These are phyloP conservation scores for Lenzites betulinus DNA, from an alignment of 768 basidiomycete genomes.

Conservation along the genomic window DNA sequence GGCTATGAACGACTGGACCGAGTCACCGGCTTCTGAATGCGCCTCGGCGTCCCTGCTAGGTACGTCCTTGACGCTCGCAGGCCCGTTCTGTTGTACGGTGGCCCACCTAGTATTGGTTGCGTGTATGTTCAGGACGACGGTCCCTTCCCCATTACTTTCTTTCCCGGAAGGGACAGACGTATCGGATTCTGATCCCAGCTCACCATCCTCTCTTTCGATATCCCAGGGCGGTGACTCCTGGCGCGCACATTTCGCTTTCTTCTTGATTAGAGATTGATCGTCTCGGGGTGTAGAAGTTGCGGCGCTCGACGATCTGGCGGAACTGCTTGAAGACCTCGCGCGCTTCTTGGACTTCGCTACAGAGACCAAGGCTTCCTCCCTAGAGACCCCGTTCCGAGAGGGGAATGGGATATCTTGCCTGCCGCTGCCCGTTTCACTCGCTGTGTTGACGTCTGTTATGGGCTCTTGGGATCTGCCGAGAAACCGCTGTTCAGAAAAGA, in stretches of 20 bases:
- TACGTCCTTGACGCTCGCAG: too few relatives aligned
- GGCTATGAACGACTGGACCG: conserved; percentile 33
- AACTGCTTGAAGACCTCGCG: not conserved
- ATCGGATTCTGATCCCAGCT: conserved; percentile 20
- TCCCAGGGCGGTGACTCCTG: conserved; percentile 54
- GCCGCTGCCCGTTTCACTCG: too few relatives aligned
- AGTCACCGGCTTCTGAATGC: not conserved
- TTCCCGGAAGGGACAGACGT: conserved; percentile 1
- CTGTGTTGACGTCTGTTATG: not conserved
- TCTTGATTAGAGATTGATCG: not conserved
- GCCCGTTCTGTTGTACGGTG: not conserved
- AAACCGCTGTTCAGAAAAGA: conserved; percentile 31
- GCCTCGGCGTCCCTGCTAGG: not conserved
- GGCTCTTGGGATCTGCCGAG: not conserved
- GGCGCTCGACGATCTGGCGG: not conserved
- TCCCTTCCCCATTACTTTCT: conserved; percentile 20
- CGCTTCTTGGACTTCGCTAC: too few relatives aligned
- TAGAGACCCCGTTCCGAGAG: too few relatives aligned
- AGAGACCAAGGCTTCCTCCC: too few relatives aligned
- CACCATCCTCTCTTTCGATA: conserved; percentile 44
- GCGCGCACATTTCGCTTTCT: not conserved
- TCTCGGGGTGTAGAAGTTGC: not conserved
- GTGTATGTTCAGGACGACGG: conserved; percentile 42
- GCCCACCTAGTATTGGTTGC: conserved; percentile 30
- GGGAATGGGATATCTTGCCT: not conserved